A percentile compares a stretch with the other conserved stretches of the same genome.
These are phyloP conservation scores for Fusarium mundagurra DNA, from an alignment of 2,329 filamentous ascomycete genomes.

Conservation along the genomic window DNA sequence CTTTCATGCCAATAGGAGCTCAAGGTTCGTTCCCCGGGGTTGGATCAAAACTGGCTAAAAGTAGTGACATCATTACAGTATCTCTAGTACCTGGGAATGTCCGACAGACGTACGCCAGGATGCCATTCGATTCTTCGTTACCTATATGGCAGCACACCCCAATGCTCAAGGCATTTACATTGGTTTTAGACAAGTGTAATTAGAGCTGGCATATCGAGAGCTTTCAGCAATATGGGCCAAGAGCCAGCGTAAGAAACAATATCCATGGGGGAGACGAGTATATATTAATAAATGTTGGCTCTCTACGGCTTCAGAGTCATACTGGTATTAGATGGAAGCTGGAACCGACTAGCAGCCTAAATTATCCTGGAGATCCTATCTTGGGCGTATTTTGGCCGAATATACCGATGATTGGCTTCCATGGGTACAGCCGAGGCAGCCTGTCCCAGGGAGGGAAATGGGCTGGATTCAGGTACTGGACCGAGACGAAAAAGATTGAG, in stretches of 20 bases:
- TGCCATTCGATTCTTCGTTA: background rate
- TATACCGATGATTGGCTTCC: background rate
- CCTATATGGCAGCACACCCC: background rate
- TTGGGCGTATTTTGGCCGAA: rapidly evolving
- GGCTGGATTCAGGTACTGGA: background rate
- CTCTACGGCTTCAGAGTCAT: background rate
- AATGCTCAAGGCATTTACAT: background rate
- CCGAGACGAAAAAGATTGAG: background rate
- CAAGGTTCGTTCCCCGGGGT: background rate
- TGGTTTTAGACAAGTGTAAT: rapidly evolving
- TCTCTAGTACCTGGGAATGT: rapidly evolving
- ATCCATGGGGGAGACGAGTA: background rate
- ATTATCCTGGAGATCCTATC: background rate
- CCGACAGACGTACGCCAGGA: rapidly evolving
- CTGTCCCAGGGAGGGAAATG: background rate
- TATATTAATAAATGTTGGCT: no score
- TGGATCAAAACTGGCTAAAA: background rate
- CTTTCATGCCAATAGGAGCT: background rate
- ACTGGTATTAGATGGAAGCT: background rate
- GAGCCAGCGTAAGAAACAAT: background rate
- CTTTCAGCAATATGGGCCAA: background rate
- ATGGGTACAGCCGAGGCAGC: background rate
- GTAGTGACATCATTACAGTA: background rate
- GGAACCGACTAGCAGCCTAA: background rate
- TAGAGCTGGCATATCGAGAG: rapidly evolving